Conservation (phyloP, 805 yeast species). For the Cyberlindnera petersonii region DNA sequence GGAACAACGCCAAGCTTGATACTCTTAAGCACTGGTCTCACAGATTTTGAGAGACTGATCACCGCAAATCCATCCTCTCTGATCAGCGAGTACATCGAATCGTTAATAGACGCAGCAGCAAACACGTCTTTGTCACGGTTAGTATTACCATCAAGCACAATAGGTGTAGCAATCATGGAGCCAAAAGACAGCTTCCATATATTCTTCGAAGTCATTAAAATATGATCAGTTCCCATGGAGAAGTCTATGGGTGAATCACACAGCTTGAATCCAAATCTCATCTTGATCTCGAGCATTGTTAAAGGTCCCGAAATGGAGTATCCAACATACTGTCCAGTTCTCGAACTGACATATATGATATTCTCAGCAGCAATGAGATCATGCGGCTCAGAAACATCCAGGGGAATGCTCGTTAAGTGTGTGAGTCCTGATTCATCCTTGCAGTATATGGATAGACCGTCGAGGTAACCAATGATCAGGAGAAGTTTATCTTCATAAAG, state of each 20-base stretch:
- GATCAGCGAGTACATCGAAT: conserved; percentile 23
- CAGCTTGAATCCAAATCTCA: conserved; percentile 4
- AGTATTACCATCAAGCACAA: conserved; percentile 22
- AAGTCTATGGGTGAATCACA: conserved; percentile 21
- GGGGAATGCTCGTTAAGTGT: neutral
- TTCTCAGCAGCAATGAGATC: conserved; percentile 18
- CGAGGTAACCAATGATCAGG: conserved; percentile 10
- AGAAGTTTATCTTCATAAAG: conserved; percentile 5
- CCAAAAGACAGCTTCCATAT: conserved; percentile 19
- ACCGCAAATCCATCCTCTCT: conserved; percentile 34
- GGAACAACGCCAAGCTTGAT: conserved; percentile 27
- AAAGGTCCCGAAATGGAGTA: conserved; percentile 5
- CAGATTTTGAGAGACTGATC: conserved; percentile 15
- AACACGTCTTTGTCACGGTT: conserved; percentile 13
- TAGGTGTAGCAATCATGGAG: conserved; percentile 13
- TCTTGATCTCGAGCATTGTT: neutral
- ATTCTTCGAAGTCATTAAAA: conserved; percentile 19
- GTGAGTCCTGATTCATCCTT: neutral
- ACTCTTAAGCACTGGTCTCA: conserved; percentile 23
- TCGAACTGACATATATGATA: conserved; percentile 20
- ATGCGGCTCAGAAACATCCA: conserved; percentile 17
- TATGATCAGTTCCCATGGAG: conserved; percentile 7
- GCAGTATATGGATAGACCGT: conserved; percentile 5
- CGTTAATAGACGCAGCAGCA: conserved; percentile 9
- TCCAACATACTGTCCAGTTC: conserved; percentile 18